These are phyloP conservation scores for Mycena rebaudengoi DNA, from an alignment of 768 basidiomycete genomes.

Conservation along the genomic window DNA sequence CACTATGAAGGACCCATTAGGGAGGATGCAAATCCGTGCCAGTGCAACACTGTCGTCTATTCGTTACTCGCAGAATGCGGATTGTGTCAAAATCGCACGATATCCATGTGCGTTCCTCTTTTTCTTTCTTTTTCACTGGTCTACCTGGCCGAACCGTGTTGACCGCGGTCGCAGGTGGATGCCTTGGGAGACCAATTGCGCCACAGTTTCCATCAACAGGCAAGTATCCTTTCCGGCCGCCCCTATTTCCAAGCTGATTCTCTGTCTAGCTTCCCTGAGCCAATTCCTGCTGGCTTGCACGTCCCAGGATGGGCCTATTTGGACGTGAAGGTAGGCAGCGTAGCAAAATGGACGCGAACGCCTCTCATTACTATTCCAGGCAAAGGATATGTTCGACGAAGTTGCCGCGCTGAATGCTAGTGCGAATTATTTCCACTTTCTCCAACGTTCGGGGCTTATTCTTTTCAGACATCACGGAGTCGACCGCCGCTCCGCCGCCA, in stretches of 20 bases:
- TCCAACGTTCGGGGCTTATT: neutral
- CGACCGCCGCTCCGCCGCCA: conserved; percentile 45
- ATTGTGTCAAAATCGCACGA: conserved; percentile 47
- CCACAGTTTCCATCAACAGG: conserved; percentile 22
- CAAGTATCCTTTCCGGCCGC: conserved; percentile 7
- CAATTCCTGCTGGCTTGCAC: conserved; percentile 56
- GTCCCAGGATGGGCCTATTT: conserved; percentile 73
- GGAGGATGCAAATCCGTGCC: conserved; percentile 40
- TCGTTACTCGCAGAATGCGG: conserved; percentile 53
- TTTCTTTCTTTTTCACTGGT: neutral
- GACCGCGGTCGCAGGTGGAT: conserved; percentile 25
- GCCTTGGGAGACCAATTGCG: conserved; percentile 31
- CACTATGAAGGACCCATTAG: conserved; percentile 39
- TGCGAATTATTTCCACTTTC: conserved; percentile 26
- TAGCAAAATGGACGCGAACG: neutral
- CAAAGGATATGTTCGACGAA: conserved; percentile 48
- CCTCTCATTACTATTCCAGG: conserved; percentile 32
- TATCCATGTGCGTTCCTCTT: conserved; percentile 36
- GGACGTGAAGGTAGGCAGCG: conserved; percentile 51
- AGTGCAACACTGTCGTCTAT: conserved; percentile 56
- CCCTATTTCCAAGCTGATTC: neutral
- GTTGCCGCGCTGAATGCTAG: conserved; percentile 42
- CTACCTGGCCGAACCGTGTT: too few species aligned
- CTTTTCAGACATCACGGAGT: conserved; percentile 51
- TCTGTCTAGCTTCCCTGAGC: conserved; percentile 36